A percentile compares a stretch with the other conserved stretches of the same genome.
Evolutionary conservation across 1,284 basidiomycete species (phyloP).

Genomic region (Wolfiporia cocos): DNA sequence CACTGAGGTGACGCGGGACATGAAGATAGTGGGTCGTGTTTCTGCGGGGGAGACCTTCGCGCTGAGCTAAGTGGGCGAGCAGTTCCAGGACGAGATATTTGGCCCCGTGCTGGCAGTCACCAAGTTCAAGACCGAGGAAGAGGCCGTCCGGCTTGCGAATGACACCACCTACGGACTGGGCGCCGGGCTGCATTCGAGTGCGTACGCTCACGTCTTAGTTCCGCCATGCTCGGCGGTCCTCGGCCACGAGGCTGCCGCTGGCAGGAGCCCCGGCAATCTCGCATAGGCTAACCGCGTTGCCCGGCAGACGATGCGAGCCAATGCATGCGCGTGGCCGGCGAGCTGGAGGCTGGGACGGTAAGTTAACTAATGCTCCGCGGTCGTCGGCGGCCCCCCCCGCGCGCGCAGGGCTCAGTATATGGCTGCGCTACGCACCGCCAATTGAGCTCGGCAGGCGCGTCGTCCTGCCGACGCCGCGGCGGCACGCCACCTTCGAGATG

Average conservation of each 20-base stretch:
- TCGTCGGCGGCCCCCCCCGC: no score
- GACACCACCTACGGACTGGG: constrained; percentile 84
- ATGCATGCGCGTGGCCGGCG: constrained; percentile 78
- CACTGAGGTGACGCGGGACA: constrained; percentile 60
- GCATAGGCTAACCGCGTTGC: neutral
- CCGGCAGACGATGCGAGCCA: constrained; percentile 74
- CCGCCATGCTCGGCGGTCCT: neutral
- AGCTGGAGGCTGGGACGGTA: constrained; percentile 82
- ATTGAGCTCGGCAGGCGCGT: no score
- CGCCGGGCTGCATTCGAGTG: constrained; percentile 85
- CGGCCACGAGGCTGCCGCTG: no score
- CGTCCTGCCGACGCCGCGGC: no score
- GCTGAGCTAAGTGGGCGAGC: no score
- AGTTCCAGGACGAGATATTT: constrained; percentile 85
- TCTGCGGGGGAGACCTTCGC: no score
- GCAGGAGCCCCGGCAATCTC: no score
- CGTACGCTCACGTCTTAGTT: neutral
- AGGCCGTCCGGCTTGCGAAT: constrained; percentile 77
- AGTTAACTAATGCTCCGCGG: constrained; percentile 23
- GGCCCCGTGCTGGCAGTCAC: constrained; percentile 79
- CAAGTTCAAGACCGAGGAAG: constrained; percentile 74
- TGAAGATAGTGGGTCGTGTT: constrained; percentile 79
- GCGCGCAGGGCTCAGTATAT: no score
- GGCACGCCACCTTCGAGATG: no score
- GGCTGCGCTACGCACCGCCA: no score